Evolutionary conservation across 768 basidiomycete species (phyloP), one percentile per base, ranked within the genome.

Genomic region (Kwoniella europaea): DNA sequence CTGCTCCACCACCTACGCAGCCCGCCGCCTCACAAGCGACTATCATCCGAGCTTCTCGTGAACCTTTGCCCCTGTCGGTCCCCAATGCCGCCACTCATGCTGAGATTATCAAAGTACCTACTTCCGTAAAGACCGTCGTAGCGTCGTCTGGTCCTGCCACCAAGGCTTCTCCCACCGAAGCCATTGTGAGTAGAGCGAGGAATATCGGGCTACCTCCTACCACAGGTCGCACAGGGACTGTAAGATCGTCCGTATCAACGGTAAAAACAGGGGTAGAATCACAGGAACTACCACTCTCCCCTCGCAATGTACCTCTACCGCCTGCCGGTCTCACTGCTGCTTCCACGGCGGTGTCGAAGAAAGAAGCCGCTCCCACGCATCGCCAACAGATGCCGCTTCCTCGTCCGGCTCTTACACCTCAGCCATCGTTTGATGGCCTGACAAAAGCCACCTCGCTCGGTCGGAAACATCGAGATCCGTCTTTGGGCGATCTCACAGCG

Each of bases 321-420:
- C 50, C 67, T 41, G 52, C 55, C 7, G 58, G 10, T 15, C 66
- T 27, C 5, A 10, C 58, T 13, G 35, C 56, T 18, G 24, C 56
- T 16, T 29, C 43, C 6, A 22, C 41, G 2, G 20, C 13, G 3
- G 53, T 24, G 7, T 24, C 24, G 1, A 12, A 22, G 15, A 35
- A 35, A 13, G 27, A 16, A 7, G 1, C 56, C 4, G 50, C 62
- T n/a, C 46, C 62, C 13, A 50, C 72, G 16, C 71, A 74, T 29
- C 58, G 69, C 5, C 67, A 71, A 27, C 68, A 54, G 18, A 29
- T 60, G 13, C 74, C 74, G 0, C 61, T 72, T 0, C 76, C 65
- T 52, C 69, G 72, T 27, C 74, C 76, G 13, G 74, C 76, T 4
- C 44, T 78, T 4, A 63, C 66, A 5, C 72, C 67, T 2, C 50